These are phyloP conservation scores for Alternaria solani DNA, from an alignment of 2,329 filamentous ascomycete species.

Conservation along the genomic window DNA sequence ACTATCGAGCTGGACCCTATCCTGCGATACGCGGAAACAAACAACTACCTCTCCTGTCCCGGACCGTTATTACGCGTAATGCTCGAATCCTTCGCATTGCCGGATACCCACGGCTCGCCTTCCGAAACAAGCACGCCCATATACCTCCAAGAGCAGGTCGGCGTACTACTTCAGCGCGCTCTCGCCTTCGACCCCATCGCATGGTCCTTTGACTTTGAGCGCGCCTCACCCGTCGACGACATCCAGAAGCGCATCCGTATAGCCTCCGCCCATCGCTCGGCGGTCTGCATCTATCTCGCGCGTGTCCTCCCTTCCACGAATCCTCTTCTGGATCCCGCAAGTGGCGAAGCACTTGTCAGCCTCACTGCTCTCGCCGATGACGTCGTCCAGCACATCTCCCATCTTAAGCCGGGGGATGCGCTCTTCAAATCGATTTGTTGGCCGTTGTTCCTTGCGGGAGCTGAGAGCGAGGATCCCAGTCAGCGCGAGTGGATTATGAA, in stretches of 20 bases:
- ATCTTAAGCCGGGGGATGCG: constrained; percentile 58
- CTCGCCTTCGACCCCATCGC: constrained; percentile 42
- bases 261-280: constrained; percentile 49
- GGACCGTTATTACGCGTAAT: constrained; percentile 47
- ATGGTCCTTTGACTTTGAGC: constrained; percentile 45
- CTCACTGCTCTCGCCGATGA: constrained; percentile 56
- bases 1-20: constrained; percentile 45
- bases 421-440: constrained; percentile 69
- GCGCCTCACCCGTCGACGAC: constrained; percentile 45
- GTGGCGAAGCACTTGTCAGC: constrained; percentile 48
- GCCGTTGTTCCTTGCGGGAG: constrained; percentile 67
- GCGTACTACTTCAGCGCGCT: constrained; percentile 34
- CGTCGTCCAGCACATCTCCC: constrained; percentile 61
- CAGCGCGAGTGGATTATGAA: constrained; percentile 63
- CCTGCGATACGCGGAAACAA: constrained; percentile 50
- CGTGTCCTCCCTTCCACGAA: constrained; percentile 43
- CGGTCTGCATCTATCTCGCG: constrained; percentile 52
- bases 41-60: constrained; percentile 52
- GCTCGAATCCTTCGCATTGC: constrained; percentile 47
- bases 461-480: constrained; percentile 59
- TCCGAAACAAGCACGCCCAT: constrained; percentile 16
- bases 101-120: constrained; percentile 29
- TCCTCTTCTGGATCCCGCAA: constrained; percentile 51
- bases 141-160: constrained; percentile 37
- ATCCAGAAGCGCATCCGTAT: constrained; percentile 47